Conservation (phyloP, 345 rosid species). For the Hirschfeldia incana region DNA sequence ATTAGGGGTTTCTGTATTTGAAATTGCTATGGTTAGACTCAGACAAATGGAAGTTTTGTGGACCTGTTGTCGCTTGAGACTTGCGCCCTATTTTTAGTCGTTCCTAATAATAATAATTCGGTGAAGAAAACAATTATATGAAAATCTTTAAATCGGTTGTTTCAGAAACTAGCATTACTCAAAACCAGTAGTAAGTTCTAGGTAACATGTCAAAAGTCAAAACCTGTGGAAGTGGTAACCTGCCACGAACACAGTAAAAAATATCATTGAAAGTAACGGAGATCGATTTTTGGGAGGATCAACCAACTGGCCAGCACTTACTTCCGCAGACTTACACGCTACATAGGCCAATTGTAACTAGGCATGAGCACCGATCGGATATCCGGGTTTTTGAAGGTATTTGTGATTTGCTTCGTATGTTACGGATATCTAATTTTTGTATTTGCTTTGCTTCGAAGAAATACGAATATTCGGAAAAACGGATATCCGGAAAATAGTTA, state of each 20-base stretch:
- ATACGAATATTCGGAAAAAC: too few relatives aligned
- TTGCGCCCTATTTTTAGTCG: slow-evolving; percentile 1
- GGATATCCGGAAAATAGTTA: too few relatives aligned
- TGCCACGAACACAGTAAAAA: slow-evolving; percentile 53
- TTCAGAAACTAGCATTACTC: not conserved
- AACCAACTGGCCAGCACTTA: slow-evolving; percentile 33
- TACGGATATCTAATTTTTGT: too few relatives aligned
- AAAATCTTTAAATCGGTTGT: not conserved
- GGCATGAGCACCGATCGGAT: too few relatives aligned
- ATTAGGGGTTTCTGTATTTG: slow-evolving; percentile 1
- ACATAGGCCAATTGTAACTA: slow-evolving; percentile 12
- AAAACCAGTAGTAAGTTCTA: not conserved
- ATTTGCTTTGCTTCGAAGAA: too few relatives aligned
- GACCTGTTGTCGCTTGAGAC: slow-evolving; percentile 12
- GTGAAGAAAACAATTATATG: not conserved
- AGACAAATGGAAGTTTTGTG: slow-evolving; percentile 12
- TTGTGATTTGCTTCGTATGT: too few relatives aligned
- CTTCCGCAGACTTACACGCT: not conserved
- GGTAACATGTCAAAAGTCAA: slow-evolving; percentile 43
- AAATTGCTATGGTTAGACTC: slow-evolving; percentile 1
- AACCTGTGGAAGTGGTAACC: slow-evolving; percentile 86
- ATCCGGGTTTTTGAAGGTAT: too few relatives aligned
- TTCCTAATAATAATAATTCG: not conserved
- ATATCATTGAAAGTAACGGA: slow-evolving; percentile 52
- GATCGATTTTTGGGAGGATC: slow-evolving; percentile 63